A percentile compares a stretch with the other conserved stretches of the same genome.
Evolutionary conservation across 208 protist species (phyloP).

Genomic region (Plasmodiophora brassicae): DNA sequence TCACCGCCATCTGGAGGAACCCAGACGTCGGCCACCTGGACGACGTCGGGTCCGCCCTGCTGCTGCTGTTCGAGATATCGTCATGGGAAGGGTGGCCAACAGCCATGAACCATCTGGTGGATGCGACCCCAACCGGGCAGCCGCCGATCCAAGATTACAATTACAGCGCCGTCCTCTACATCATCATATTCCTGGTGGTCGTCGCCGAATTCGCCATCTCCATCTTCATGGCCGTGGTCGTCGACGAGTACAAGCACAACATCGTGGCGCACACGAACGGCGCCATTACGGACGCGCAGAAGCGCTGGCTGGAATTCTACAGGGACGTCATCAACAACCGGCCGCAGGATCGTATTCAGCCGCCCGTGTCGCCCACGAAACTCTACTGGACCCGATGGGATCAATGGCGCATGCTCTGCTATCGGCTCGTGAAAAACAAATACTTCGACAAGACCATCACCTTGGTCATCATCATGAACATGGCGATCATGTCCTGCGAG

Average conservation of each 20-base stretch:
- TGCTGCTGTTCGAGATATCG: slow-evolving; percentile 42
- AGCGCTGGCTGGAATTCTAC: neutral
- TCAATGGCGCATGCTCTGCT: neutral
- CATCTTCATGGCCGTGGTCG: slow-evolving; percentile 59
- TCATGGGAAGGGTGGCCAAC: slow-evolving; percentile 35
- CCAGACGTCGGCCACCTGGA: slow-evolving; percentile 43
- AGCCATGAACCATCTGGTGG: slow-evolving; percentile 42
- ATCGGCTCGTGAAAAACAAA: neutral
- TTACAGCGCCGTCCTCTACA: slow-evolving; percentile 34
- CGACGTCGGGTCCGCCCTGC: slow-evolving; percentile 19
- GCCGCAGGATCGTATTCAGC: neutral
- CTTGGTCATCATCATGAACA: slow-evolving; percentile 42
- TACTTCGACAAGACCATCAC: slow-evolving; percentile 43
- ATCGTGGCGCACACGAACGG: neutral
- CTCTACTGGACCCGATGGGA: neutral
- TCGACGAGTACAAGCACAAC: slow-evolving; percentile 49
- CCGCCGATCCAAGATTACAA: neutral
- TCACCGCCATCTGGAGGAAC: slow-evolving; percentile 13
- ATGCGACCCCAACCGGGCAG: slow-evolving; percentile 18
- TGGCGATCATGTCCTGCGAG: slow-evolving; percentile 34
- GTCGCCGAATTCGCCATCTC: slow-evolving; percentile 58
- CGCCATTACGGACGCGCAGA: neutral
- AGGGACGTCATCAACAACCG: neutral
- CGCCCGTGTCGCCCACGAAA: neutral
- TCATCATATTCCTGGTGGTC: slow-evolving; percentile 57